phyloP scores from a whole-genome alignment of 331 rosid genomes.

The Malus hybrid region DNA sequence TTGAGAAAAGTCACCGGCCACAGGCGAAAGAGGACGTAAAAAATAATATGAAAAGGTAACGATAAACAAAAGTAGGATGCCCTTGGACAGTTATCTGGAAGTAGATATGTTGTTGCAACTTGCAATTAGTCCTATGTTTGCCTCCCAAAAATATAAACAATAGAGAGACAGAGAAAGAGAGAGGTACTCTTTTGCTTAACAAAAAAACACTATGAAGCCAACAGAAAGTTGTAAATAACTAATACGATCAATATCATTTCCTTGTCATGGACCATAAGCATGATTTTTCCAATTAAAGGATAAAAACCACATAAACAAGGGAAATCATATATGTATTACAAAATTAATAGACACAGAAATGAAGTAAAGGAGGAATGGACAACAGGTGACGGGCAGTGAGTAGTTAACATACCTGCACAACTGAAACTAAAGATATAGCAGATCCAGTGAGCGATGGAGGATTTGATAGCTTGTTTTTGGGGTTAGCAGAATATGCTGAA shows the following conservation, averaged over 20 bases:
- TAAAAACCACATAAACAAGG: neutral
- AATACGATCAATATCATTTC: neutral
- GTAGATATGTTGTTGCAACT: neutral
- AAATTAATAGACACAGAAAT: neutral
- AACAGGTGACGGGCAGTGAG: conserved; percentile 6
- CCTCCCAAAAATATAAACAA: neutral
- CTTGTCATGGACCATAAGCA: neutral
- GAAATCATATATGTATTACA: neutral
- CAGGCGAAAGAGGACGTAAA: neutral
- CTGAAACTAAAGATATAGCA: conserved; percentile 75
- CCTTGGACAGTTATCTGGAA: neutral
- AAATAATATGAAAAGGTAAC: neutral
- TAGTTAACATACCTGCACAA: conserved; percentile 57
- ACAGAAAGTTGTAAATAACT: neutral
- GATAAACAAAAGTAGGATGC: neutral
- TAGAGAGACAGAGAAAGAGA: neutral
- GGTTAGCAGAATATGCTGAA: conserved; percentile 83
- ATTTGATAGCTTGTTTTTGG: conserved; percentile 64
- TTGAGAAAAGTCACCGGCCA: neutral
- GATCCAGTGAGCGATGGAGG: conserved; percentile 92
- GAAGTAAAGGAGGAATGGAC: neutral
- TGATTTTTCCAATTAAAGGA: neutral
- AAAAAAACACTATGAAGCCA: neutral
- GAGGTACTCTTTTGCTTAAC: neutral
- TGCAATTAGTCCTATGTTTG: neutral